Base-by-base conservation (phyloP, 2,329 filamentous ascomycete species). In the Epichloe hybrida region DNA sequence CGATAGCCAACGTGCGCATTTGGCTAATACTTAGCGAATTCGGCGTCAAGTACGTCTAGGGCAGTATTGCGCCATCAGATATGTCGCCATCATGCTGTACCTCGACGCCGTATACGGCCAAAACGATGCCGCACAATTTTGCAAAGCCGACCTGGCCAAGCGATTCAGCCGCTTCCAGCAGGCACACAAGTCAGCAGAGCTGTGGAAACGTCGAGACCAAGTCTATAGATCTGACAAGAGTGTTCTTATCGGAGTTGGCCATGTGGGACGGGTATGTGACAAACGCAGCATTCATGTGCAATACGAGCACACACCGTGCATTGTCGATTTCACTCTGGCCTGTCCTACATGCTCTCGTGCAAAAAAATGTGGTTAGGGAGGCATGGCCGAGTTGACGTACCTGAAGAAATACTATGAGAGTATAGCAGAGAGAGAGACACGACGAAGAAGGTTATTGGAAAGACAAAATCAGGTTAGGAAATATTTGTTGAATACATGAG, bases 241-340 rank as follows among this genome's bases (percentile, higher is more conserved):
- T 50, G 8, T 53, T 71, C 4, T 58, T 58, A 40, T 54, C 52
- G 0, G 68, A 69, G 42, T 59, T 78, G 4, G 55, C 54, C 4
- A 49, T 58, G 1, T 78, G 73, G 73, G 65, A 75, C 27, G 50
- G 43, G 4, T 67, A 69, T 43, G 63, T 62, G 0, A 51, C 52
- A n/a, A 42, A 39, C 13, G 11, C 42, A 35, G 5, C 23, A 2
- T 49, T 40, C 13, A 37, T 38, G 23, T 45, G 38, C 36, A 45
- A 39, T 21, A 17, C 35, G 9, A 21, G 13, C 37, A 39, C 37
- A 39, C 35, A 17, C 17, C n/a, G 13, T 36, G 31, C 2, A 40
- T 53, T 36, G 52, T 72, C 0, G 79, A 83, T 60, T 82, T 73
- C 59, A 76, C 75, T 80, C 3, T 80, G 75, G 74, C 77, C 79